Evolutionary conservation across 2,329 filamentous ascomycete genomes (phyloP).

Genomic region (Rhinocladiella mackenziei): DNA sequence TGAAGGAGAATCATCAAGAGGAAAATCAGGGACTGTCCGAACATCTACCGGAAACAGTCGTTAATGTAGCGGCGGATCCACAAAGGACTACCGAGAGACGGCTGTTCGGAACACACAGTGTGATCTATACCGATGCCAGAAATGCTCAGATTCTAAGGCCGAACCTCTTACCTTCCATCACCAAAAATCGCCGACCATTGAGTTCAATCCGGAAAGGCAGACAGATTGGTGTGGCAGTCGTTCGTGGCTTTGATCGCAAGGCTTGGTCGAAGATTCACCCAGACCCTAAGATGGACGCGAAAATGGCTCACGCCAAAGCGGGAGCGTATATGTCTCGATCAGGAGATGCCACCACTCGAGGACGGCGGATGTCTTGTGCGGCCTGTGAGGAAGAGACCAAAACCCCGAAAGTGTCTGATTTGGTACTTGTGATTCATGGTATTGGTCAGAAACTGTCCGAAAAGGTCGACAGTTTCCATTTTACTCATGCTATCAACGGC

Average conservation of each 20-base stretch:
- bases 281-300: slow-evolving; percentile 40
- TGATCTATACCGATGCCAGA: slow-evolving; percentile 75
- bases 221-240: slow-evolving; percentile 78
- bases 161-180: slow-evolving; percentile 75
- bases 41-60: slow-evolving; percentile 12
- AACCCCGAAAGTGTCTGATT: slow-evolving; percentile 70
- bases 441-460: slow-evolving; percentile 97
- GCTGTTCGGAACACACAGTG: slow-evolving; percentile 70
- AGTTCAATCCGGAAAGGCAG: slow-evolving; percentile 79
- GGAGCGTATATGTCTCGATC: slow-evolving; percentile 29
- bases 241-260: slow-evolving; percentile 78
- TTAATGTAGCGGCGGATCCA: slow-evolving; percentile 26
- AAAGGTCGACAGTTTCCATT: slow-evolving; percentile 91
- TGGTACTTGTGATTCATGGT: slow-evolving; percentile 87
- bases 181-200: slow-evolving; percentile 76
- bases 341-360: slow-evolving; percentile 27
- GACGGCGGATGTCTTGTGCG: slow-evolving; percentile 41
- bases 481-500: slow-evolving; percentile 90
- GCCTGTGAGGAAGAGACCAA: slow-evolving; percentile 59
- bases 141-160: slow-evolving; percentile 84
- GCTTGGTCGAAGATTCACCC: slow-evolving; percentile 72
- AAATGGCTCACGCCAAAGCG: slow-evolving; percentile 39
- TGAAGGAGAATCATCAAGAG: slow-evolving; percentile 32
- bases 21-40: slow-evolving; percentile 13
- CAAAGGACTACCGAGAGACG: slow-evolving; percentile 25